Evolutionary conservation across 306 rosid species (phyloP).

Genomic region (Vachellia pachyceras): DNA sequence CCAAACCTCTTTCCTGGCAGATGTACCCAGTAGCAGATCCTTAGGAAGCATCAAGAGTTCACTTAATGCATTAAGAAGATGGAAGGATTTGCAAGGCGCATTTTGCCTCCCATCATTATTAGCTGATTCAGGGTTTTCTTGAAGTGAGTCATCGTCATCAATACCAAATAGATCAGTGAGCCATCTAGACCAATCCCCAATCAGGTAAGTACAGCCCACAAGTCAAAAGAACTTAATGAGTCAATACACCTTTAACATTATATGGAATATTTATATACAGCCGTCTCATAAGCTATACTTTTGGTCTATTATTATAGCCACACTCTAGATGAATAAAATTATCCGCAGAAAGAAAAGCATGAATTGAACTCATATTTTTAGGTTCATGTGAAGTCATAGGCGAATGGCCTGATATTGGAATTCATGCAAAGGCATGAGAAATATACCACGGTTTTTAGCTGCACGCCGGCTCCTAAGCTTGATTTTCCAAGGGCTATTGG

Average conservation of each 20-base stretch:
- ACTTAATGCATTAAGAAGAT: slow-evolving; percentile 79
- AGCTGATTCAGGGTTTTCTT: slow-evolving; percentile 32
- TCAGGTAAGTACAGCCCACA: slow-evolving; percentile 49
- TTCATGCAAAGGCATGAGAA: background rate
- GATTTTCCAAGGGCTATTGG: slow-evolving; percentile 73
- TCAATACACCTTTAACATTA: background rate
- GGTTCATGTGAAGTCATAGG: background rate
- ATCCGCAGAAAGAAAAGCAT: background rate
- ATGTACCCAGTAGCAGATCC: slow-evolving; percentile 69
- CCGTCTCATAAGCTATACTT: background rate
- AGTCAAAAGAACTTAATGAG: background rate
- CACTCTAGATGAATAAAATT: background rate
- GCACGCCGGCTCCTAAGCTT: slow-evolving; percentile 89
- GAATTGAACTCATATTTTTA: background rate
- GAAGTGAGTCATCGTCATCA: slow-evolving; percentile 64
- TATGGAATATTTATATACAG: slow-evolving; percentile 5
- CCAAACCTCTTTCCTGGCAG: slow-evolving; percentile 78
- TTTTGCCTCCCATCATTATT: slow-evolving; percentile 48
- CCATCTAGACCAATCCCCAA: slow-evolving; percentile 92
- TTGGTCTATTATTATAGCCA: background rate
- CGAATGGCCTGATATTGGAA: background rate
- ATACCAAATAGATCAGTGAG: slow-evolving; percentile 69
- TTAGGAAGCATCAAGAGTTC: slow-evolving; percentile 94
- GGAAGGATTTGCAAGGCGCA: slow-evolving; percentile 67
- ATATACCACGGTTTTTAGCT: slow-evolving; percentile 76